Conservation (phyloP, 768 basidiomycete species). For the Termitomyces heimii region DNA sequence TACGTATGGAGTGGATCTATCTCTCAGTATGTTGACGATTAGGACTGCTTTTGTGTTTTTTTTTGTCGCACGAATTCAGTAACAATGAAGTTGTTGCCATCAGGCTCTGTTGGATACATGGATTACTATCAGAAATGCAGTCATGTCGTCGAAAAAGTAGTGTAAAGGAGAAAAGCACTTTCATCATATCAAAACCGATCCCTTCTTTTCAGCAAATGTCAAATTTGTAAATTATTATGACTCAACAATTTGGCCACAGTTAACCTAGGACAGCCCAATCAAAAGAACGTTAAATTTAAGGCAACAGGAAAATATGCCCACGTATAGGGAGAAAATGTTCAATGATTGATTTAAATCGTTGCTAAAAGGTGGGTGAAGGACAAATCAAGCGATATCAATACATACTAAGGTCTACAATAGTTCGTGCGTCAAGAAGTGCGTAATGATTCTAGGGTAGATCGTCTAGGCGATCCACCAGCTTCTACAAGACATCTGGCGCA, state of each 20-base stretch:
- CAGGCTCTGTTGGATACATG: no score
- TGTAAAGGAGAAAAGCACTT: no score
- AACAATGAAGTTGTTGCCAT: background rate
- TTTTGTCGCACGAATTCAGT: background rate
- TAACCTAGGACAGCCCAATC: background rate
- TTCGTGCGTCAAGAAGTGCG: conserved; percentile 4
- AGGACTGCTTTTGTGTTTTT: background rate
- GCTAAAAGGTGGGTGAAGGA: background rate
- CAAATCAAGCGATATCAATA: conserved; percentile 8
- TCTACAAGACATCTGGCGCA: conserved; percentile 2
- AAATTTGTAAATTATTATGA: no score
- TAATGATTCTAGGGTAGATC: conserved; percentile 6
- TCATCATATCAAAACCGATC: no score
- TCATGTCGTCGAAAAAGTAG: background rate
- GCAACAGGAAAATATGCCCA: background rate
- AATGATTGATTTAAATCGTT: background rate
- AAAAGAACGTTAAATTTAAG: background rate
- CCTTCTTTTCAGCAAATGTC: no score
- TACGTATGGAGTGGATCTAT: no score
- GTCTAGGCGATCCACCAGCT: conserved; percentile 1
- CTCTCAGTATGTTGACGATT: background rate
- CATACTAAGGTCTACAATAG: conserved; percentile 12
- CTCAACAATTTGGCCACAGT: background rate
- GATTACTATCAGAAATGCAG: no score
- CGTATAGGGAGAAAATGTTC: background rate